A percentile compares a stretch with the other conserved stretches of the same genome.
Evolutionary conservation across 2,329 filamentous ascomycete genomes (phyloP).

Genomic region (Aspergillus ustus): DNA sequence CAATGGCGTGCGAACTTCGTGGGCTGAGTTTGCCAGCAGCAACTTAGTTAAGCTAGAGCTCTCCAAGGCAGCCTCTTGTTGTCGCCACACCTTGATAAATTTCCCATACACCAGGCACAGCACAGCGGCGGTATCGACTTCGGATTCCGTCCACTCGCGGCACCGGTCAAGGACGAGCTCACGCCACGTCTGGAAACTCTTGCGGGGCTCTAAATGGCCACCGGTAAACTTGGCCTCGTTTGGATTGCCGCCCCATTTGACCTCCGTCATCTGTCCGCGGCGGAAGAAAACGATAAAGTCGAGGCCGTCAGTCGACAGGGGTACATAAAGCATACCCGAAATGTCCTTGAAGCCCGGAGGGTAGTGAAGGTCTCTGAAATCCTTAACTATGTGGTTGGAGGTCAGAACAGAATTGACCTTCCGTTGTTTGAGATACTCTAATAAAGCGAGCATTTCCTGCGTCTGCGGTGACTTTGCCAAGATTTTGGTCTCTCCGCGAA

Average conservation of each 20-base stretch:
- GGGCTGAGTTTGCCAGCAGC: constrained; percentile 83
- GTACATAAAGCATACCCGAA: constrained; percentile 80
- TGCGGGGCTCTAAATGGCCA: constrained; percentile 76
- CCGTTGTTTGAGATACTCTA: constrained; percentile 82
- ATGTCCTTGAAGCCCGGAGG: constrained; percentile 77
- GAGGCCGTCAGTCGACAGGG: constrained; percentile 72
- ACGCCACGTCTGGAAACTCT: constrained; percentile 80
- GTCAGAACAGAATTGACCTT: constrained; percentile 75
- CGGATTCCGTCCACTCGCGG: constrained; percentile 85
- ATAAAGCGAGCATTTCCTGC: constrained; percentile 80
- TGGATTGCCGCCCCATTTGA: constrained; percentile 73
- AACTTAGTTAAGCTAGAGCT: constrained; percentile 79
- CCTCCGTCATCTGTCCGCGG: constrained; percentile 74
- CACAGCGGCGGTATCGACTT: constrained; percentile 86
- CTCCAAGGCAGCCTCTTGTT: constrained; percentile 83
- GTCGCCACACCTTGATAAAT: constrained; percentile 91
- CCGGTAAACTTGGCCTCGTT: constrained; percentile 69
- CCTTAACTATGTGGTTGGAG: constrained; percentile 73
- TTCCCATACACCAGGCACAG: constrained; percentile 85
- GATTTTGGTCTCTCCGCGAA: constrained; percentile 86
- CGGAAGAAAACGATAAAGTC: constrained; percentile 94
- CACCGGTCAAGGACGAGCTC: constrained; percentile 82
- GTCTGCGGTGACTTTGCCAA: constrained; percentile 74
- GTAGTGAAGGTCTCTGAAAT: constrained; percentile 83
- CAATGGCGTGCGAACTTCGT: constrained; percentile 86